Conservation (phyloP, 2,329 filamentous ascomycete species). For the Curvularia hawaiiensis region DNA sequence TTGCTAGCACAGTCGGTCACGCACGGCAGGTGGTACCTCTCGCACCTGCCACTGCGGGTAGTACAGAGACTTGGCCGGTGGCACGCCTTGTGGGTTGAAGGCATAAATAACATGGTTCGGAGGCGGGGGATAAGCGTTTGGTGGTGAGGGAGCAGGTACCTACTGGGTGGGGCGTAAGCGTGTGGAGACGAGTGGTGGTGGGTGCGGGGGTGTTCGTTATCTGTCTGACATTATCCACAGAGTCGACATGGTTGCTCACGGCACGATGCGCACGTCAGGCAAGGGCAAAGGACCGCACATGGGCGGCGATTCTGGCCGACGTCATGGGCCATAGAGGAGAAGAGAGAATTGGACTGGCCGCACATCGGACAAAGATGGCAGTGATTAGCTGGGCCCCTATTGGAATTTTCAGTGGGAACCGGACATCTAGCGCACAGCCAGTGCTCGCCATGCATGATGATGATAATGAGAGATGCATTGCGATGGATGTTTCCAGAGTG, state of each 20-base stretch:
- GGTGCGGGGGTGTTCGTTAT: constrained; percentile 2
- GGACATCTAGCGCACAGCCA: constrained; percentile 9
- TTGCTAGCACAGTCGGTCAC: not conserved
- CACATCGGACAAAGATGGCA: constrained; percentile 4
- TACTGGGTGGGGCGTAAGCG: constrained; percentile 15
- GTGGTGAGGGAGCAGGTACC: constrained; percentile 3
- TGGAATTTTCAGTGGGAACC: constrained; percentile 8
- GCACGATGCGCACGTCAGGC: constrained; percentile 2
- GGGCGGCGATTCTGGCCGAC: constrained; percentile 7
- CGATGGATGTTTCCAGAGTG: not conserved
- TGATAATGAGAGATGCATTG: not conserved
- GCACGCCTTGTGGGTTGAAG: constrained; percentile 11
- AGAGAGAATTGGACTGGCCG: not conserved
- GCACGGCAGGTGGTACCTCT: constrained; percentile 13
- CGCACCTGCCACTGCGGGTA: not conserved
- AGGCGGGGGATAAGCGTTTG: constrained; percentile 20
- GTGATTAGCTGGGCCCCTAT: constrained; percentile 7
- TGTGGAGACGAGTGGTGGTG: constrained; percentile 9
- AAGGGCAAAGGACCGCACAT: not conserved
- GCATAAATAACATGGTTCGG: constrained; percentile 16
- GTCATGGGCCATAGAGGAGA: constrained; percentile 7
- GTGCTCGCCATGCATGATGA: constrained; percentile 5
- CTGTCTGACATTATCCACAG: constrained; percentile 7
- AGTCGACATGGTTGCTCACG: constrained; percentile 1
- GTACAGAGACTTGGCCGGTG: constrained; percentile 1